Evolutionary conservation across 2,329 filamentous ascomycete genomes (phyloP), one percentile per base, ranked within the genome.

Genomic region (Chaetomium sp.): DNA sequence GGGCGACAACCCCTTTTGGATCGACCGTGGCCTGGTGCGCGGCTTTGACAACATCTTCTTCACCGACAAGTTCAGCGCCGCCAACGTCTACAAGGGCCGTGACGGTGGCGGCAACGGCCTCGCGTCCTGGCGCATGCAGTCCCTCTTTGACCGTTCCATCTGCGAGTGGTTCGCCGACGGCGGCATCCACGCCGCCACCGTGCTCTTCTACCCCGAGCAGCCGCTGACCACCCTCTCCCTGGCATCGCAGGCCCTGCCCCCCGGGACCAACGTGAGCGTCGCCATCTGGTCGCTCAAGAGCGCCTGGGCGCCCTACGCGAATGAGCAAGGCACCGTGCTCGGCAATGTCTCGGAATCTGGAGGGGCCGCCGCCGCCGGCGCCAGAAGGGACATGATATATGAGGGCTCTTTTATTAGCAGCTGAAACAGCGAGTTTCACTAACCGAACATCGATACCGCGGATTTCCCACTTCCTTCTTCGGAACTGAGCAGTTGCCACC

Each of bases 191-290:
- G 45, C 45, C 21, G 45, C 45, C 10, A 49, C 45, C 45, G 45
- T 49, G 45, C 45, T 49, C 21, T 49, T 49, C 45, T 49, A 49
- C 45, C 45, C 45, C n/a, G 25, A n/a, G n/a, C 45, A 49, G 45
- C 45, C 45, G 45, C 45, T 49, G 45, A 49, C 45, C 19, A 25
- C 21, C 12, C 12, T 42, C 4, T 42, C 38, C 1, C 38, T 42
- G 38, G 38, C 4, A 5, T 4, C 38, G 38, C 38, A 16, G 16
- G 38, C 38, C 16, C 16, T 42, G 38, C 38, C 38, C 38, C 38
- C 38, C 3, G 38, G 38, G 16, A 5, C 16, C 4, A 42, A 16
- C 16, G 38, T 42, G 38, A 42, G 16, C 16, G 38, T 42, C 7
- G 38, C 38, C 1, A 16, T 42, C 4, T 42, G 38, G 38, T 19